Conservation (phyloP, 2,329 filamentous ascomycete species). For the Rutstroemia sp. region DNA sequence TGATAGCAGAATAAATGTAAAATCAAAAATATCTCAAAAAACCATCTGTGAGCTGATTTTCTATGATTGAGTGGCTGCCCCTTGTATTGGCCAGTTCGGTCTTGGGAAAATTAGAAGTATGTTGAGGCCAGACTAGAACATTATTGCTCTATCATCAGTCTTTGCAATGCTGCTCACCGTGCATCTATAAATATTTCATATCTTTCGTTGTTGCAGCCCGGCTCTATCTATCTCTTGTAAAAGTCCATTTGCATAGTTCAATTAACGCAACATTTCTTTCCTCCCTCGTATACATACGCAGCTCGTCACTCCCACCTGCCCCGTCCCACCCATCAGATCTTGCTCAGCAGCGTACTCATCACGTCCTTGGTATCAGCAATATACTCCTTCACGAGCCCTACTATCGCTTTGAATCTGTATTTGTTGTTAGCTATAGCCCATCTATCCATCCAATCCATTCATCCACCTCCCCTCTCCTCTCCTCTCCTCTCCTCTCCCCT, state of each 20-base stretch:
- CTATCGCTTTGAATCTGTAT: slow-evolving; percentile 52
- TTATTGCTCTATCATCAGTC: background rate
- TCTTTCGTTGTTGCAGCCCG: background rate
- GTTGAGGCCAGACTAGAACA: too few species aligned
- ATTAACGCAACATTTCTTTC: background rate
- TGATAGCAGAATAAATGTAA: background rate
- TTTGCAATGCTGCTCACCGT: background rate
- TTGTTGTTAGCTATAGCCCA: too few species aligned
- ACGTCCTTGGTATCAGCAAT: slow-evolving; percentile 61
- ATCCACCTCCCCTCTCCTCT: too few species aligned
- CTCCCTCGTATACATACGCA: background rate
- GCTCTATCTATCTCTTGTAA: background rate
- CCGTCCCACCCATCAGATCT: slow-evolving; percentile 33
- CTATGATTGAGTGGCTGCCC: too few species aligned
- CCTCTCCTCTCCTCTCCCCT: too few species aligned
- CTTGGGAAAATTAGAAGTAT: too few species aligned
- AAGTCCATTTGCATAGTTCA: too few species aligned
- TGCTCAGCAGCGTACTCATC: slow-evolving; percentile 58
- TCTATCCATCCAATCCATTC: too few species aligned
- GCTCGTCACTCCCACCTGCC: too few species aligned
- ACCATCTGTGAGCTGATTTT: too few species aligned
- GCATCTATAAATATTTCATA: background rate
- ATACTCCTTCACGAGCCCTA: slow-evolving; percentile 71
- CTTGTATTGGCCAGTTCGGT: too few species aligned
- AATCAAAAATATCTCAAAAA: background rate